A percentile compares a stretch with the other conserved stretches of the same genome.
phyloP scores from a whole-genome alignment of 2,329 filamentous ascomycete genomes.

The Diatrype stigma region DNA sequence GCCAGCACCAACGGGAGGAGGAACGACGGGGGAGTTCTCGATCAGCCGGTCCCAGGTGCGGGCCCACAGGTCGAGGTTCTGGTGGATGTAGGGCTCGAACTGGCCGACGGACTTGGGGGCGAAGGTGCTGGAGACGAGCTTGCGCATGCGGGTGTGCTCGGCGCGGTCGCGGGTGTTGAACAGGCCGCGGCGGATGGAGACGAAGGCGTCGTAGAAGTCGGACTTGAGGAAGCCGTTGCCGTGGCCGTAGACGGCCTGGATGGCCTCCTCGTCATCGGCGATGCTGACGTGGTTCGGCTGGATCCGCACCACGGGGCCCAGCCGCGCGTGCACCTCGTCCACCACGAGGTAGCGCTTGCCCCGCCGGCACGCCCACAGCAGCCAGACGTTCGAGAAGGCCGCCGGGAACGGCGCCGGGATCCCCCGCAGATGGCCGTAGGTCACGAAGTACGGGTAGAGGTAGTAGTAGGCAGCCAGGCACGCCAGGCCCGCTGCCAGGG shows the following conservation, averaged over 20 bases:
- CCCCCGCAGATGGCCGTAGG: slow-evolving; percentile 42
- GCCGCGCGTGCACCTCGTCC: slow-evolving; percentile 68
- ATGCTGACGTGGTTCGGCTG: slow-evolving; percentile 82
- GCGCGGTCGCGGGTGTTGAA: slow-evolving; percentile 84
- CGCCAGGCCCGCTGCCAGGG: slow-evolving; percentile 41
- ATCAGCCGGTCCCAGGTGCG: slow-evolving; percentile 66
- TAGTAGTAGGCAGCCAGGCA: slow-evolving; percentile 52
- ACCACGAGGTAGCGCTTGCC: slow-evolving; percentile 63
- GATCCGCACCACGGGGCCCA: slow-evolving; percentile 77
- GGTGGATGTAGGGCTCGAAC: slow-evolving; percentile 85
- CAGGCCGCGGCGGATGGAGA: slow-evolving; percentile 77
- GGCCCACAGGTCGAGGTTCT: slow-evolving; percentile 71
- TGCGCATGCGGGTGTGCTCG: slow-evolving; percentile 85
- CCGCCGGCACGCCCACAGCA: slow-evolving; percentile 61
- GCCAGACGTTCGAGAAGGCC: slow-evolving; percentile 75
- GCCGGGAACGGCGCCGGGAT: slow-evolving; percentile 62
- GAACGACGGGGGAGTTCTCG: slow-evolving; percentile 25
- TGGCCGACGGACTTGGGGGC: slow-evolving; percentile 74
- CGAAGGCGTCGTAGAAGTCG: slow-evolving; percentile 89
- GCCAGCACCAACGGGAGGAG: slow-evolving; percentile 10
- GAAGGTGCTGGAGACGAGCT: slow-evolving; percentile 84
- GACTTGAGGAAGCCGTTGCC: slow-evolving; percentile 72
- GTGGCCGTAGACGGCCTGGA: slow-evolving; percentile 73
- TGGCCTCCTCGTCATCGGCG: slow-evolving; percentile 75
- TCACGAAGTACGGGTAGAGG: slow-evolving; percentile 56